These are phyloP conservation scores for Linnemannia hyalina DNA, from an alignment of 192 early-diverging fungal species.

Conservation along the genomic window DNA sequence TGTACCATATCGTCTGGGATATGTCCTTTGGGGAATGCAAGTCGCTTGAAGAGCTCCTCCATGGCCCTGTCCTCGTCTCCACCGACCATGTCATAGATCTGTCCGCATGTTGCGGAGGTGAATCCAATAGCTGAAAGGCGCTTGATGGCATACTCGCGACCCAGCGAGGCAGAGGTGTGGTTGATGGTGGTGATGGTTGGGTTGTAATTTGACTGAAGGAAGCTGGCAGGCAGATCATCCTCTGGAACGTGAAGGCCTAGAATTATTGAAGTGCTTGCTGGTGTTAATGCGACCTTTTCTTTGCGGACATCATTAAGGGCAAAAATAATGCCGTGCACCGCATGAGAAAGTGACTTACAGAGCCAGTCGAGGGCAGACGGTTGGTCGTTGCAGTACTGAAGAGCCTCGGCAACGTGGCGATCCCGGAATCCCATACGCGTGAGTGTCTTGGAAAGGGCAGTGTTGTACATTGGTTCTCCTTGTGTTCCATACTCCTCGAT, in stretches of 20 bases:
- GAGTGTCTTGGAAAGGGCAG: slow-evolving; percentile 50
- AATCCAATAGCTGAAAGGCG: slow-evolving; percentile 73
- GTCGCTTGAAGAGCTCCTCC: slow-evolving; percentile 63
- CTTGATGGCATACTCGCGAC: slow-evolving; percentile 73
- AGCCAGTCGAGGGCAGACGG: slow-evolving; percentile 85
- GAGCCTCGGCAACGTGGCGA: slow-evolving; percentile 81
- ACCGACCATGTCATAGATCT: slow-evolving; percentile 56
- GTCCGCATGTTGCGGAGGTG: slow-evolving; percentile 60
- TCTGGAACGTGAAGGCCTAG: slow-evolving; percentile 89
- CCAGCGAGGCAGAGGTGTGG: slow-evolving; percentile 65
- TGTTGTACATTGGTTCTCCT: slow-evolving; percentile 52
- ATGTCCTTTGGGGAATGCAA: slow-evolving; percentile 62
- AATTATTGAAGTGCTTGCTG: not conserved
- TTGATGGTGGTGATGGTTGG: slow-evolving; percentile 65
- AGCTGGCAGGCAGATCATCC: slow-evolving; percentile 74
- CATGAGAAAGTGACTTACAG: slow-evolving; percentile 57
- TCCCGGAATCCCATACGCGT: slow-evolving; percentile 77
- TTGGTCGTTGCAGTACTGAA: slow-evolving; percentile 65
- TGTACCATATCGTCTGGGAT: slow-evolving; percentile 48
- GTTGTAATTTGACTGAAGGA: slow-evolving; percentile 65
- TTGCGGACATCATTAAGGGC: too few relatives aligned
- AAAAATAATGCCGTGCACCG: not conserved
- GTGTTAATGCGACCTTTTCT: too few relatives aligned
- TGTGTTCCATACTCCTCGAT: slow-evolving; percentile 51
- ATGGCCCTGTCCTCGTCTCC: slow-evolving; percentile 69